Percentiles rank a stretch among this genome's conserved stretches.
Conservation (phyloP, 495 filamentous ascomycete genomes). For the Lasiosphaeria miniovina region DNA sequence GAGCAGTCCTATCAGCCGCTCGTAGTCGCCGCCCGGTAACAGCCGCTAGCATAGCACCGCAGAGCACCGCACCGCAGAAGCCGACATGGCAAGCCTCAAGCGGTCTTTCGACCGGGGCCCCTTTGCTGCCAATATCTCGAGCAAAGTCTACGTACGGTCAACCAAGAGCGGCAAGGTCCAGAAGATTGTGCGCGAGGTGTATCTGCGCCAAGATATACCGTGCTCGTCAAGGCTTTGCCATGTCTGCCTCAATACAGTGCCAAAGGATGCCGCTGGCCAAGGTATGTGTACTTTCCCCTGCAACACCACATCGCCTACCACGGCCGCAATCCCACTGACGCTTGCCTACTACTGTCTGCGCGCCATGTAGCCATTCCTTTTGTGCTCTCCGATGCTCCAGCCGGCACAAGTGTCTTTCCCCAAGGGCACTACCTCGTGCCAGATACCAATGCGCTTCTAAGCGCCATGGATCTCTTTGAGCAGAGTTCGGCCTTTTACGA, state of each 20-base stretch:
- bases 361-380: slow-evolving; percentile 63
- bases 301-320: not conserved
- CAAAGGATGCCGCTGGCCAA: slow-evolving; percentile 72
- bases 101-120: slow-evolving; percentile 66
- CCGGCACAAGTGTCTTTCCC: slow-evolving; percentile 74
- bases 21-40: too few species aligned
- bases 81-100: slow-evolving; percentile 83
- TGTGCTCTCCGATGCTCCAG: slow-evolving; percentile 81
- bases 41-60: not conserved
- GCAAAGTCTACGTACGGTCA: slow-evolving; percentile 90
- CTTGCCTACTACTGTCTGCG: slow-evolving; percentile 20
- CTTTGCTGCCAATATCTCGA: slow-evolving; percentile 72
- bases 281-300: slow-evolving; percentile 43
- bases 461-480: slow-evolving; percentile 95
- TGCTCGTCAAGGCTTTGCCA: slow-evolving; percentile 91
- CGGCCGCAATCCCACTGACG: not conserved
- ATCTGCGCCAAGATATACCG: slow-evolving; percentile 93
- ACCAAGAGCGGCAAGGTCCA: slow-evolving; percentile 94
- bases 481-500: slow-evolving; percentile 89
- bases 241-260: slow-evolving; percentile 65
- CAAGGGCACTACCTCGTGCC: slow-evolving; percentile 93
- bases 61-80: slow-evolving; percentile 8
- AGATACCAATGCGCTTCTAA: slow-evolving; percentile 93
- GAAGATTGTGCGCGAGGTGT: slow-evolving; percentile 96
- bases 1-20: too few species aligned